Evolutionary conservation across 257 asterid genomes (phyloP).

Genomic region (Solanum megistacrolobum): DNA sequence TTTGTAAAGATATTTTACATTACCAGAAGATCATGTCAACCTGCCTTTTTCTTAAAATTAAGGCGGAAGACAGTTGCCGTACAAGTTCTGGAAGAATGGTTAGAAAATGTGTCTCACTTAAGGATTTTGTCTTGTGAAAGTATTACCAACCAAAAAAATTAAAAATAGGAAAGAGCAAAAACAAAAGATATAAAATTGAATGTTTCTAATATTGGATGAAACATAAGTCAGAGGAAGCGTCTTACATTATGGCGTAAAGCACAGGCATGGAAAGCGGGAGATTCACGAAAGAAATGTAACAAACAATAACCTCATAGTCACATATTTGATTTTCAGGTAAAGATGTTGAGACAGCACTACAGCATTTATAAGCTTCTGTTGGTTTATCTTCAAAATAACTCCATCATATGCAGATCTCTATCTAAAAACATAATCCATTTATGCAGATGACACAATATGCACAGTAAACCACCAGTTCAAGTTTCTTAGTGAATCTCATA

Average conservation of each 20-base stretch:
- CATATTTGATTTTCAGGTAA: not conserved
- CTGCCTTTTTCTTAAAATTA: not conserved
- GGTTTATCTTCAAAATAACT: not conserved
- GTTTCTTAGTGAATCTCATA: not conserved
- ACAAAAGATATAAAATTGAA: not conserved
- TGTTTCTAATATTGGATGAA: not conserved
- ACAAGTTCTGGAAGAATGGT: not conserved
- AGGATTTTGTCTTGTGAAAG: not conserved
- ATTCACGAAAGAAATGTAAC: not conserved
- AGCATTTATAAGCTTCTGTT: not conserved
- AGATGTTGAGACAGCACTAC: not conserved
- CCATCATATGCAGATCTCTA: not conserved
- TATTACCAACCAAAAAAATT: not conserved
- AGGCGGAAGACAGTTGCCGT: not conserved
- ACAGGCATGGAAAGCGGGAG: not conserved
- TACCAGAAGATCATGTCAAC: not conserved
- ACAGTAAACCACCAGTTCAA: not conserved
- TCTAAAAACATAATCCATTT: not conserved
- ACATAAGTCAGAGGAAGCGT: not conserved
- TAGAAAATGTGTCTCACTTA: not conserved
- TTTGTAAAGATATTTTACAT: not conserved
- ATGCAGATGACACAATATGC: not conserved
- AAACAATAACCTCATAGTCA: not conserved
- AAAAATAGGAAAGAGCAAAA: not conserved
- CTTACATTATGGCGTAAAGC: not conserved